These are phyloP conservation scores for Plectosphaerella sp. DNA, from an alignment of 2,329 filamentous ascomycete genomes.

Conservation along the genomic window DNA sequence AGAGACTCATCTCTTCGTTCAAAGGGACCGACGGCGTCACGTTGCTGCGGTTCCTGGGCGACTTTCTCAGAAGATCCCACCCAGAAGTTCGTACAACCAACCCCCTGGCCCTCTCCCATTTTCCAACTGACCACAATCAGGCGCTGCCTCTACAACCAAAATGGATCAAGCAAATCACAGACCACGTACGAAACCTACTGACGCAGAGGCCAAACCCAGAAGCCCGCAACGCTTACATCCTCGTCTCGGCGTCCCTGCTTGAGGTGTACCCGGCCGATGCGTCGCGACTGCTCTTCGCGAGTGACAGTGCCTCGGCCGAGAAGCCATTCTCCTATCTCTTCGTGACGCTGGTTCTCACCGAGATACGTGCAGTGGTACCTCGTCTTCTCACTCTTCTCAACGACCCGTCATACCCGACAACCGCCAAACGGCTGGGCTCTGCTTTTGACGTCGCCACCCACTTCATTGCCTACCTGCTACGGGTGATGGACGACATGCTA, in stretches of 20 bases:
- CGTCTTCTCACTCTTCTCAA: conserved; percentile 55
- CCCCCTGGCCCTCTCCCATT: background rate
- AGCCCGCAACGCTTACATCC: conserved; percentile 55
- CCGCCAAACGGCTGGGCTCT: conserved; percentile 51
- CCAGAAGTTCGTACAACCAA: conserved; percentile 33
- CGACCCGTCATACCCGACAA: conserved; percentile 43
- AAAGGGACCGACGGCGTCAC: conserved; percentile 57
- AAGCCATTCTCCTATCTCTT: conserved; percentile 60
- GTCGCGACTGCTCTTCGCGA: conserved; percentile 47
- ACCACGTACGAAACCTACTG: conserved; percentile 49
- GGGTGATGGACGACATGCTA: conserved; percentile 39
- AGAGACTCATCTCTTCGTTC: conserved; percentile 47
- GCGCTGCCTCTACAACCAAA: conserved; percentile 41
- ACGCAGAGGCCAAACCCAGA: conserved; percentile 48
- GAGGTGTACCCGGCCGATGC: conserved; percentile 45
- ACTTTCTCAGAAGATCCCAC: conserved; percentile 44
- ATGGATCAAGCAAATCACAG: conserved; percentile 47
- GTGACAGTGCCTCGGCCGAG: conserved; percentile 28
- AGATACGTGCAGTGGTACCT: conserved; percentile 60
- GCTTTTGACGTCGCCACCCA: conserved; percentile 59
- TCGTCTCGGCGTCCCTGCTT: conserved; percentile 53
- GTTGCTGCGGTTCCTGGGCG: conserved; percentile 51
- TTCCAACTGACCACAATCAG: conserved; percentile 23
- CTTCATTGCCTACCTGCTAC: conserved; percentile 55
- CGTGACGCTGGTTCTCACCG: conserved; percentile 60